Evolutionary conservation across 768 basidiomycete genomes (phyloP).

Genomic region (Arthromyces matolae): DNA sequence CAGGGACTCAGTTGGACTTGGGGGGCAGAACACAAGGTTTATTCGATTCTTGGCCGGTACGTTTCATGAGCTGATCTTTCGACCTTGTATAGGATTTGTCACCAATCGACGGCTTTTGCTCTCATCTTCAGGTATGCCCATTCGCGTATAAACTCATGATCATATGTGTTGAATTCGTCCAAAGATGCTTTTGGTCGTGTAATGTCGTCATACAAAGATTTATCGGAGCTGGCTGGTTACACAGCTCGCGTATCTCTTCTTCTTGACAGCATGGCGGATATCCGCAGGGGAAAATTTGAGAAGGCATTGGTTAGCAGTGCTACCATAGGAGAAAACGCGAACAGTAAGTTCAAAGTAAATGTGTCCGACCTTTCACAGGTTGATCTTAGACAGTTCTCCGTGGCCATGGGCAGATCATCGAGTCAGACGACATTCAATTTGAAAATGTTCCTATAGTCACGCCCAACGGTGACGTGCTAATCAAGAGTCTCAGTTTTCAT

Average conservation of each 20-base stretch:
- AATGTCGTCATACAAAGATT: slow-evolving; percentile 97
- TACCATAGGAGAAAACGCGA: slow-evolving; percentile 65
- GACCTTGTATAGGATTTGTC: slow-evolving; percentile 67
- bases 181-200: slow-evolving; percentile 90
- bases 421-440: slow-evolving; percentile 88
- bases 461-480: slow-evolving; percentile 90
- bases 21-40: slow-evolving; percentile 87
- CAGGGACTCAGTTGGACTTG: slow-evolving; percentile 70
- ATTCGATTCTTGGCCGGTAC: neutral
- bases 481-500: slow-evolving; percentile 81
- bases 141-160: neutral
- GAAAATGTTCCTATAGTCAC: slow-evolving; percentile 94
- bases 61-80: neutral
- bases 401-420: slow-evolving; percentile 73
- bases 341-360: slow-evolving; percentile 48
- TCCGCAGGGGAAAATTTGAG: slow-evolving; percentile 79
- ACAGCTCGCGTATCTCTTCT: slow-evolving; percentile 87
- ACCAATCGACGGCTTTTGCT: slow-evolving; percentile 90
- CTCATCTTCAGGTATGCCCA: slow-evolving; percentile 68
- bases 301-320: slow-evolving; percentile 83
- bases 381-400: slow-evolving; percentile 54
- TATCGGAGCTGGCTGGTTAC: slow-evolving; percentile 94
- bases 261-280: slow-evolving; percentile 87
- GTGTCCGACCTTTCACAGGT: neutral
- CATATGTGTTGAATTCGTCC: no score